Percentiles rank a stretch among this genome's conserved stretches.
phyloP scores from a whole-genome alignment of 768 basidiomycete species.

The Brasilioporus rufonigricans region DNA sequence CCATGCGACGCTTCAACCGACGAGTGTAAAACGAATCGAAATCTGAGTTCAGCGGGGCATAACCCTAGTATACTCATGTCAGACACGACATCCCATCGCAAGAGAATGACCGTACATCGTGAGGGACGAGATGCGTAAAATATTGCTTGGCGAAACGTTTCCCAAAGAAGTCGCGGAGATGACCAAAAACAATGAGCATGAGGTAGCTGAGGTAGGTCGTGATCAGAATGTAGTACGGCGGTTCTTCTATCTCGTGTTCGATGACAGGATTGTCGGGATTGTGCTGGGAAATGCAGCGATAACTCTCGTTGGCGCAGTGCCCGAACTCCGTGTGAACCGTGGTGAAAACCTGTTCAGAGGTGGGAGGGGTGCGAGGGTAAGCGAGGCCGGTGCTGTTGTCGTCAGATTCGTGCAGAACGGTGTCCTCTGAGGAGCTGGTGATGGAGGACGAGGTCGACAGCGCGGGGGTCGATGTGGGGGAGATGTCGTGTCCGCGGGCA shows the following conservation, averaged over 20 bases:
- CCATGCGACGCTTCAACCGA: slow-evolving; percentile 89
- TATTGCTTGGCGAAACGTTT: slow-evolving; percentile 69
- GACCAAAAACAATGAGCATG: slow-evolving; percentile 87
- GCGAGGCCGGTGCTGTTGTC: slow-evolving; percentile 55
- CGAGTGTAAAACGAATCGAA: slow-evolving; percentile 99
- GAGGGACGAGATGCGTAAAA: slow-evolving; percentile 81
- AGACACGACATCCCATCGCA: background rate
- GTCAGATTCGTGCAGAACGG: slow-evolving; percentile 55
- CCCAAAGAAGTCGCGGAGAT: slow-evolving; percentile 92
- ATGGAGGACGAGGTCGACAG: slow-evolving; percentile 72
- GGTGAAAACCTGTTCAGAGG: slow-evolving; percentile 73
- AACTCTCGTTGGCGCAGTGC: slow-evolving; percentile 77
- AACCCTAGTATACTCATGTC: slow-evolving; percentile 59
- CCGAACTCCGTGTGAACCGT: slow-evolving; percentile 92
- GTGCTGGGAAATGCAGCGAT: slow-evolving; percentile 67
- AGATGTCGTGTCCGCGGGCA: slow-evolving; percentile 46
- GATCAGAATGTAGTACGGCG: slow-evolving; percentile 89
- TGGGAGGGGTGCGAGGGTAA: slow-evolving; percentile 66
- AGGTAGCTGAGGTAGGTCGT: slow-evolving; percentile 94
- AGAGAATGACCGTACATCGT: slow-evolving; percentile 59
- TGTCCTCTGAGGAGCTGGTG: slow-evolving; percentile 68
- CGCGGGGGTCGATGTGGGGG: slow-evolving; percentile 66
- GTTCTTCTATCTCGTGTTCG: slow-evolving; percentile 70
- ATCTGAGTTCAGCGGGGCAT: slow-evolving; percentile 95
- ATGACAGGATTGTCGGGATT: slow-evolving; percentile 43